Base-by-base conservation (phyloP, 495 filamentous ascomycete genomes). In the Letharia columbiana region DNA sequence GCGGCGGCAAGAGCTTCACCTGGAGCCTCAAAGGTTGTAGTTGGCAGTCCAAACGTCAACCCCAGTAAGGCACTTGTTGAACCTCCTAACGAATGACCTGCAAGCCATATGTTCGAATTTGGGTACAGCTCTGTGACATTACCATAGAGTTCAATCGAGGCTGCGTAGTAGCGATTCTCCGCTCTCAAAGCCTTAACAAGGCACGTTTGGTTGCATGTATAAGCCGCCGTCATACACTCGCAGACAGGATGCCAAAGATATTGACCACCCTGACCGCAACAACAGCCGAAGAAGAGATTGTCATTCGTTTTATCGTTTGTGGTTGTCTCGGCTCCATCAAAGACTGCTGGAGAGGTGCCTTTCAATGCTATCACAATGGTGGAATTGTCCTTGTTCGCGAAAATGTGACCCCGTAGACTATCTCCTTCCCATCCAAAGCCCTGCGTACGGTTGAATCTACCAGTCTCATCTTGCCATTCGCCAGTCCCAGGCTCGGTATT, bases 241-340 rank as follows among this genome's bases (percentile, higher is more conserved):
- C 94, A 98, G 56, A 95, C 91, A 72, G 94, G 87, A 62, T 86
- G 85, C 88, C 91, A 96, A 33, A 91, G 83, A 77, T 85, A 89
- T 20, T 90, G 89, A 0, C 91, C 90, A 66, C 95, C 91, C 77
- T 97, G 90, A 15, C 86, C 94, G 77, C 94, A 98, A 73, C 94
- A 98, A 77, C 94, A 98, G 73, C 92, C 92, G 78, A 96, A 96
- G 74, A 93, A 95, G 12, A 98, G 83, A 72, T 98, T 98, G 74
- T 98, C 94, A 73, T 98, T 98, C 60, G 90, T 78, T 75, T 98
- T 98, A 77, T 98, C 94, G 72, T 96, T 97, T 7, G 92, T 96
- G 0, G 92, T 96, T 0, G 94, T 97, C 17, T 91, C 92, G 12
- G 91, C 89, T 5, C 94, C 94, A 74, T 98, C 94, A 73, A 96